These are phyloP conservation scores for Striga hermonthica DNA, from an alignment of 305 asterid species.

Conservation along the genomic window DNA sequence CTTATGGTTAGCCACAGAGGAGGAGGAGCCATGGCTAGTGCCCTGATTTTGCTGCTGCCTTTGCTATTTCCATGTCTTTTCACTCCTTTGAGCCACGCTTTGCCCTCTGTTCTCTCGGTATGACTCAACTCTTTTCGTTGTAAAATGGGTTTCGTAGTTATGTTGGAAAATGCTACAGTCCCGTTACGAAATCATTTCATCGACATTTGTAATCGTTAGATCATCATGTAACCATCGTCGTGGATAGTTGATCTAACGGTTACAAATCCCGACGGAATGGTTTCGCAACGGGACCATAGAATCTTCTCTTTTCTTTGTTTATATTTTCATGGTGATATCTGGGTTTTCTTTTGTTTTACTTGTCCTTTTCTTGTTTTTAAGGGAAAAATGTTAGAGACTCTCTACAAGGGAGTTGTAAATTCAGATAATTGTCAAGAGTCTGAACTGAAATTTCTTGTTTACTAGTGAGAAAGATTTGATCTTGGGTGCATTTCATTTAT, in stretches of 20 bases:
- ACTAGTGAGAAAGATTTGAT: conserved; percentile 25
- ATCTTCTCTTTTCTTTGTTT: background rate
- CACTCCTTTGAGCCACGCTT: conserved; percentile 61
- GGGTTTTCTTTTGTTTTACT: background rate
- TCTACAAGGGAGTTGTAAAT: background rate
- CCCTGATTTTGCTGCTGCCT: conserved; percentile 64
- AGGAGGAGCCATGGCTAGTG: conserved; percentile 64
- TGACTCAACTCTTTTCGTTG: conserved; percentile 4
- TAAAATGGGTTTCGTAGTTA: too few relatives aligned
- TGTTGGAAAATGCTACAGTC: too few relatives aligned
- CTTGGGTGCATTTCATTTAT: conserved; percentile 26
- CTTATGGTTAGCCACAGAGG: conserved; percentile 30
- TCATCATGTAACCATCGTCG: too few relatives aligned
- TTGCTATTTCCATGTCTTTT: conserved; percentile 47
- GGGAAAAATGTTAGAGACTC: too few relatives aligned
- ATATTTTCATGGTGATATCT: background rate
- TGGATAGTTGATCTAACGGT: too few relatives aligned
- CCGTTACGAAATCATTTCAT: too few relatives aligned
- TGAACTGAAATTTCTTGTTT: conserved; percentile 13
- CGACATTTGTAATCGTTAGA: too few relatives aligned
- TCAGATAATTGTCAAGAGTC: conserved; percentile 8
- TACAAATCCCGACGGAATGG: too few relatives aligned
- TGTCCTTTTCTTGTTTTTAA: background rate
- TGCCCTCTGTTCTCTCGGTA: conserved; percentile 65
- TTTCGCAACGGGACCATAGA: too few relatives aligned